A percentile compares a stretch with the other conserved stretches of the same genome.
phyloP scores from a whole-genome alignment of 2,329 filamentous ascomycete species.

The Lachnellula hyalina region DNA sequence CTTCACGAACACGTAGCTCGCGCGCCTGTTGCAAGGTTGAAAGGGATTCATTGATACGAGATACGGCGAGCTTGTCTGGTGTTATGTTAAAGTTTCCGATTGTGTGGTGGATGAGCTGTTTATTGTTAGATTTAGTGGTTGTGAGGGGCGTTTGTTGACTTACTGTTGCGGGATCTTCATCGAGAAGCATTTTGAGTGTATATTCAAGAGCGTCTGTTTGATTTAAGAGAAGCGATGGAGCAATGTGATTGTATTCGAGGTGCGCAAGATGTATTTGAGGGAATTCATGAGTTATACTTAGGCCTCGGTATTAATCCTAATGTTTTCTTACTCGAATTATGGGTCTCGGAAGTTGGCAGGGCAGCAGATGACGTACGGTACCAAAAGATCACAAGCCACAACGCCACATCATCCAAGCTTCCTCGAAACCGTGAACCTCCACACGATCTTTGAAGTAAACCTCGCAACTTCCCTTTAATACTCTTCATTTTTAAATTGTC shows the following conservation, averaged over 20 bases:
- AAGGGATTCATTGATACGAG: constrained; percentile 79
- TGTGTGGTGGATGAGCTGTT: constrained; percentile 82
- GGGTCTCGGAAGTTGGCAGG: neutral
- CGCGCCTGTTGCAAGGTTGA: constrained; percentile 80
- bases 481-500: neutral
- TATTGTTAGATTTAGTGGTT: constrained; percentile 5
- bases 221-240: neutral
- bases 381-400: constrained; percentile 11
- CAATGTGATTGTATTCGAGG: neutral
- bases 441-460: constrained; percentile 2
- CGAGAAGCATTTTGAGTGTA: constrained; percentile 72
- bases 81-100: constrained; percentile 92
- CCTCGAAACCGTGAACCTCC: constrained; percentile 2
- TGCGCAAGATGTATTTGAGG: neutral
- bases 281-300: neutral
- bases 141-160: constrained; percentile 26
- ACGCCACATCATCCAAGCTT: constrained; percentile 10
- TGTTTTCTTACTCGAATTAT: neutral
- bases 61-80: constrained; percentile 78
- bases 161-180: constrained; percentile 86
- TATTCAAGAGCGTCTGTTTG: neutral
- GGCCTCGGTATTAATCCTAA: neutral
- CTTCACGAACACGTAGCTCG: constrained; percentile 67
- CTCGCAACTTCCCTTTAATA: constrained; percentile 13
- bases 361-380: constrained; percentile 16